phyloP scores from a whole-genome alignment of 2,329 filamentous ascomycete genomes.

The Stemphylium beticola region DNA sequence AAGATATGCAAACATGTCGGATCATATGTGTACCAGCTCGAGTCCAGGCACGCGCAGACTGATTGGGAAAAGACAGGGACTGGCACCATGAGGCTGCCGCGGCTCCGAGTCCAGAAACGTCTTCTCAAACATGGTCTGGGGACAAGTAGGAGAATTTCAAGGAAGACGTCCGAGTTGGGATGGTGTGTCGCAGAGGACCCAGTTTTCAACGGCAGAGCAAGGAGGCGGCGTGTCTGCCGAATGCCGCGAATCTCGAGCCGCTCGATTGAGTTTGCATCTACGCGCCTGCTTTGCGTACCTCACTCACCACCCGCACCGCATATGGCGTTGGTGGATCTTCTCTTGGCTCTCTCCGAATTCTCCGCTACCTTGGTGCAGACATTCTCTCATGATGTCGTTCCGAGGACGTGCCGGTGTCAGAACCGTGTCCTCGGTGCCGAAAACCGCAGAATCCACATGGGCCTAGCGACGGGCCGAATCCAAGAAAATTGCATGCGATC shows the following conservation, averaged over 20 bases:
- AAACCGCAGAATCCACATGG: background rate
- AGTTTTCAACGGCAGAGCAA: slow-evolving; percentile 8
- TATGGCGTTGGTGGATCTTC: no score
- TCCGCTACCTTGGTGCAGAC: background rate
- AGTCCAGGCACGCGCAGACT: background rate
- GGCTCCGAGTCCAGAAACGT: background rate
- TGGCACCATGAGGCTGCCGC: slow-evolving; percentile 1
- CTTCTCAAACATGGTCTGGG: slow-evolving; percentile 7
- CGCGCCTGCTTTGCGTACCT: background rate
- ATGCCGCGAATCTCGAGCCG: background rate
- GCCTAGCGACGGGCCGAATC: slow-evolving; percentile 5
- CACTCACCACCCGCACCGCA: background rate
- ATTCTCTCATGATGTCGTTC: background rate
- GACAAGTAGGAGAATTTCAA: slow-evolving; percentile 2
- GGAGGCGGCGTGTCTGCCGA: slow-evolving; percentile 1
- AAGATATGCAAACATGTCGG: slow-evolving; percentile 8
- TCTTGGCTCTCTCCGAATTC: background rate
- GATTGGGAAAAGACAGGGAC: background rate
- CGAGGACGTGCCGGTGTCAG: background rate
- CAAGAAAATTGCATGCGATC: background rate
- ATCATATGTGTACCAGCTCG: background rate
- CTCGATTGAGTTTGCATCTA: background rate
- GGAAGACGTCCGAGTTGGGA: background rate
- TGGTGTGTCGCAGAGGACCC: background rate
- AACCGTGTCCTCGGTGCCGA: background rate